Percentiles rank a stretch among this genome's conserved stretches.
phyloP scores from a whole-genome alignment of 2,329 filamentous ascomycete genomes.

The Bertia moriformis region DNA sequence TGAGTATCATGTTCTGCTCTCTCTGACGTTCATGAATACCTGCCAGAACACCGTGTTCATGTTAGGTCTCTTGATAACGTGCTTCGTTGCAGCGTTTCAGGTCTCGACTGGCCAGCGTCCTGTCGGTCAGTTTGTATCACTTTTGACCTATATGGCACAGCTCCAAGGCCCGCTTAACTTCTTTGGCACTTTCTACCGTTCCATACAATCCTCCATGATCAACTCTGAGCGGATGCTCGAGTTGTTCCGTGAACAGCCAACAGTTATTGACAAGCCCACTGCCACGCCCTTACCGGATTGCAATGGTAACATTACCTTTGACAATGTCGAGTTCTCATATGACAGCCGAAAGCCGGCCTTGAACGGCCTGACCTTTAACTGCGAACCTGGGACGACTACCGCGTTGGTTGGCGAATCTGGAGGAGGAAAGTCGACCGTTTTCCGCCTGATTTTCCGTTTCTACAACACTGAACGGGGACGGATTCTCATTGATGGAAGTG shows the following conservation, averaged over 20 bases:
- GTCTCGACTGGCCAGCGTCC: slow-evolving; percentile 50
- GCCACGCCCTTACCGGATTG: slow-evolving; percentile 52
- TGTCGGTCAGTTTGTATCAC: slow-evolving; percentile 58
- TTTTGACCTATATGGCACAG: slow-evolving; percentile 68
- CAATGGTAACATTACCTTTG: slow-evolving; percentile 70
- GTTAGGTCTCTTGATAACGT: slow-evolving; percentile 56
- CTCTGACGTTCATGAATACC: slow-evolving; percentile 68
- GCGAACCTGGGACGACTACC: slow-evolving; percentile 78
- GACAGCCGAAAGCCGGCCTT: slow-evolving; percentile 75
- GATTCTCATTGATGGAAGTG: slow-evolving; percentile 71
- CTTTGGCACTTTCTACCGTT: slow-evolving; percentile 89
- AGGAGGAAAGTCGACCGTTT: slow-evolving; percentile 91
- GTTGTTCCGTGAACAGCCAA: slow-evolving; percentile 89
- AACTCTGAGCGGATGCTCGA: slow-evolving; percentile 90
- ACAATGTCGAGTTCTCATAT: slow-evolving; percentile 82
- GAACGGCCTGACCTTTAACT: slow-evolving; percentile 71
- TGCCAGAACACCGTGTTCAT: slow-evolving; percentile 71
- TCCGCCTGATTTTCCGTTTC: slow-evolving; percentile 89
- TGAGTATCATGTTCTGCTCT: slow-evolving; percentile 63
- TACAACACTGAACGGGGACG: slow-evolving; percentile 72
- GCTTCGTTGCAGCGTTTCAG: slow-evolving; percentile 64
- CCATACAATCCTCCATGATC: slow-evolving; percentile 93
- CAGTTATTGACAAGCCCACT: slow-evolving; percentile 63
- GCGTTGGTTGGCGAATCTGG: slow-evolving; percentile 94
- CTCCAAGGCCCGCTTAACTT: slow-evolving; percentile 71